These are phyloP conservation scores for Neonectria hederae DNA, from an alignment of 2,329 filamentous ascomycete genomes.

Conservation along the genomic window DNA sequence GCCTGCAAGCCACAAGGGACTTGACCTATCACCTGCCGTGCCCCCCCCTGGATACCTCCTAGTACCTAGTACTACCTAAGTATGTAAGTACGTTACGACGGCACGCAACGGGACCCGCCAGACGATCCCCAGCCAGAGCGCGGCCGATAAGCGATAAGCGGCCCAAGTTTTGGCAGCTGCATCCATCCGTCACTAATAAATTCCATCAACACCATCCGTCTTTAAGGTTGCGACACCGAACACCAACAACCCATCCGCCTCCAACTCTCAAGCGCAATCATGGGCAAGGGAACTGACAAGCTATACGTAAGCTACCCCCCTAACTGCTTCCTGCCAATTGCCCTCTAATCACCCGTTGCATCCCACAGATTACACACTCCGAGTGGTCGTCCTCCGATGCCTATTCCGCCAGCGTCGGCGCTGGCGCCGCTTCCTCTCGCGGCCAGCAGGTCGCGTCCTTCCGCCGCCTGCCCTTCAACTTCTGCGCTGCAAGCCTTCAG, in stretches of 20 bases:
- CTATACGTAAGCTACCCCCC: constrained; percentile 49
- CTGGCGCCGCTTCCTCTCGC: constrained; percentile 65
- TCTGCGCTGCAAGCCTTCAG: constrained; percentile 94
- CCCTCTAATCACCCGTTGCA: constrained; percentile 9
- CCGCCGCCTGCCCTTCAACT: constrained; percentile 94
- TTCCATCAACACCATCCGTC: constrained; percentile 25
- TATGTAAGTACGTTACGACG: neutral
- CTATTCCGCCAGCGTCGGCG: constrained; percentile 82
- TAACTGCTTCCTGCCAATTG: neutral
- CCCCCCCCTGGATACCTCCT: neutral
- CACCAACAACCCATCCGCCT: neutral
- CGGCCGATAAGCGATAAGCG: constrained; percentile 16
- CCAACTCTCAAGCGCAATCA: constrained; percentile 33
- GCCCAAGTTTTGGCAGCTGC: neutral
- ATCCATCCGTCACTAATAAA: constrained; percentile 8
- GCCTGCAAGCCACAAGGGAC: neutral
- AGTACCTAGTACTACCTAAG: too few relatives aligned
- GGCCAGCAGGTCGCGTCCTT: constrained; percentile 68
- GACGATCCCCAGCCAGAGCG: constrained; percentile 2
- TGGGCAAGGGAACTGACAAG: constrained; percentile 58
- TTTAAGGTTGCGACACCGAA: neutral
- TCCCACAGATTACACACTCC: constrained; percentile 82
- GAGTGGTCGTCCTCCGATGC: constrained; percentile 95
- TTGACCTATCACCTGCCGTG: neutral
- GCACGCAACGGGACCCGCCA: neutral